These are phyloP conservation scores for Vitis amurensis DNA, from an alignment of 164 flowering plant genomes.

Conservation along the genomic window DNA sequence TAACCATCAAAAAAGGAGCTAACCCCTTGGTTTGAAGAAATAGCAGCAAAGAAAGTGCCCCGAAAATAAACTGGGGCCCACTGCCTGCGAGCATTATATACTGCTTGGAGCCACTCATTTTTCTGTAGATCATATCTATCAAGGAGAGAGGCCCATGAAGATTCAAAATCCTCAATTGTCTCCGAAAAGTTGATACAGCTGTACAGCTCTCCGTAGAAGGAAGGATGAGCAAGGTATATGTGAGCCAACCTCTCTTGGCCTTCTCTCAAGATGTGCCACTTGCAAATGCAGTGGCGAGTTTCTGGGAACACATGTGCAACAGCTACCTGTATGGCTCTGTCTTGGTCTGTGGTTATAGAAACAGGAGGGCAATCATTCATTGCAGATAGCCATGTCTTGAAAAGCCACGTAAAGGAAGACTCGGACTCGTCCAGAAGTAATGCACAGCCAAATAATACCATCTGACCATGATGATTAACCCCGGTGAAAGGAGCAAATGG, in stretches of 20 bases:
- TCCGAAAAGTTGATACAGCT: constrained; percentile 64
- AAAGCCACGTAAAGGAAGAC: constrained; percentile 66
- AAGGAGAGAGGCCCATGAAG: constrained; percentile 55
- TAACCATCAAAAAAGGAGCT: constrained; percentile 56
- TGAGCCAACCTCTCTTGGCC: constrained; percentile 66
- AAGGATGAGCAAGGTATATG: constrained; percentile 49
- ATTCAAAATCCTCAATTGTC: constrained; percentile 71
- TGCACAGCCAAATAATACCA: constrained; percentile 74
- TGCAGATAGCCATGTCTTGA: constrained; percentile 69
- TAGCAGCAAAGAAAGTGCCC: constrained; percentile 62
- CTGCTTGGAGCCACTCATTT: constrained; percentile 70
- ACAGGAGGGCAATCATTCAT: constrained; percentile 64
- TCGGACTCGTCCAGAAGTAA: constrained; percentile 70
- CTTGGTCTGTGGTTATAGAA: constrained; percentile 69
- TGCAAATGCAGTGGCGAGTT: constrained; percentile 65
- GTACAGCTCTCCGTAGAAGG: constrained; percentile 54
- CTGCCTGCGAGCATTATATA: constrained; percentile 54
- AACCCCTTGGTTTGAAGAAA: constrained; percentile 41
- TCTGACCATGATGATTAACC: constrained; percentile 75
- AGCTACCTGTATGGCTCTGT: constrained; percentile 60
- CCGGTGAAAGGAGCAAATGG: constrained; percentile 84
- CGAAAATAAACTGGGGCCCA: constrained; percentile 78
- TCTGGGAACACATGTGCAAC: constrained; percentile 61
- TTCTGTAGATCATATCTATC: constrained; percentile 54
- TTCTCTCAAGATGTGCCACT: constrained; percentile 73